These are phyloP conservation scores for Cryptococcus amylolentus DNA, from an alignment of 1,284 basidiomycete species.

Conservation along the genomic window DNA sequence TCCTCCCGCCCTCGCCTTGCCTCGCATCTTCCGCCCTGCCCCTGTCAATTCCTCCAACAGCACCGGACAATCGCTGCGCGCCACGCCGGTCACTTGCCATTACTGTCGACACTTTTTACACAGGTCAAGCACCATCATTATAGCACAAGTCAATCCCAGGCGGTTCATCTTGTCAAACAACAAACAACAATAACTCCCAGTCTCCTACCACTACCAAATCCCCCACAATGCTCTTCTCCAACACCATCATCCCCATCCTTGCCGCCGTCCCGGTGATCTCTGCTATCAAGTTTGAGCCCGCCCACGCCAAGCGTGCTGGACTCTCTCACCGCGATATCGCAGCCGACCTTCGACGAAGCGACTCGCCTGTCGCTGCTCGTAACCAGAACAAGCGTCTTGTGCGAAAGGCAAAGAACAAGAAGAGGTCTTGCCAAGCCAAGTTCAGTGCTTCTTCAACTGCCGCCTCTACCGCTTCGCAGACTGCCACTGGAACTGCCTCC, in stretches of 20 bases:
- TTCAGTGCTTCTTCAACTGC: conserved; percentile 1
- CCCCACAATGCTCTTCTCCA: conserved; percentile 24
- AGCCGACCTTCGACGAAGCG: conserved; percentile 7
- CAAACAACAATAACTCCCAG: background rate
- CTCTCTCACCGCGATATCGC: background rate
- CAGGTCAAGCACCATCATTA: conserved; percentile 16
- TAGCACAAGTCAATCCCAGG: conserved; percentile 8
- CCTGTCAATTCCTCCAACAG: background rate
- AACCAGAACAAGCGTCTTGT: conserved; percentile 30
- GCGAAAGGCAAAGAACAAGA: conserved; percentile 22
- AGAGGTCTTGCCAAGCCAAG: conserved; percentile 22
- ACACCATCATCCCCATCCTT: conserved; percentile 24
- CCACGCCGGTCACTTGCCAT: conserved; percentile 4
- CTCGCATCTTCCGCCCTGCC: background rate
- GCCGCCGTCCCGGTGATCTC: conserved; percentile 8
- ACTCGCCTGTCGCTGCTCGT: background rate
- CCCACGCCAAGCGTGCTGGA: conserved; percentile 4
- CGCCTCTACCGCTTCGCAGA: conserved; percentile 2
- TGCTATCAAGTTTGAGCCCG: conserved; percentile 9
- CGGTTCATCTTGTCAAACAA: conserved; percentile 1
- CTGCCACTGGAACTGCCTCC: conserved; percentile 6
- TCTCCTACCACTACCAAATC: background rate
- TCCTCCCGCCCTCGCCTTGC: background rate
- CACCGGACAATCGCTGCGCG: conserved; percentile 8
- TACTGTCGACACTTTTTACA: conserved; percentile 21